These are phyloP conservation scores for Crithidia expoeki DNA, from an alignment of 208 protist genomes.

Conservation along the genomic window DNA sequence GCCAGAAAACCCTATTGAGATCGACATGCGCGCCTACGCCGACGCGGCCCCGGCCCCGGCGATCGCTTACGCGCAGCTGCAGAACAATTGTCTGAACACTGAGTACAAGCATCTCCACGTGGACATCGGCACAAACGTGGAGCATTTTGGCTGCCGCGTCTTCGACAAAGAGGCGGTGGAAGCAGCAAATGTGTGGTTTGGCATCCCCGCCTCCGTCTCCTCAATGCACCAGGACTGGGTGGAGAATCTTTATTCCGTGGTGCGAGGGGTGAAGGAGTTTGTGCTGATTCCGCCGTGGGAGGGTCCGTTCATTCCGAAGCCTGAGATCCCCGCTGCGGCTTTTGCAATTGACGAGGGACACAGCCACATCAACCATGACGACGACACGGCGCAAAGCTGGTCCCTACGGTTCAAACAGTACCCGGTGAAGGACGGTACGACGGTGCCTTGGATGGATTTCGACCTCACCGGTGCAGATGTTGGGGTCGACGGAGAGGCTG, in stretches of 20 bases:
- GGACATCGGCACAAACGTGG: constrained; percentile 63
- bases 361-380: constrained; percentile 21
- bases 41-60: constrained; percentile 18
- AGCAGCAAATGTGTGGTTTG: constrained; percentile 92
- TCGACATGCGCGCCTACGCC: constrained; percentile 64
- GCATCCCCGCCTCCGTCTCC: constrained; percentile 77
- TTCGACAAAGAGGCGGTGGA: constrained; percentile 69
- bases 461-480: constrained; percentile 69
- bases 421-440: constrained; percentile 61
- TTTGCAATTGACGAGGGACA: constrained; percentile 51
- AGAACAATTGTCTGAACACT: constrained; percentile 90
- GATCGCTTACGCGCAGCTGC: constrained; percentile 88
- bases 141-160: constrained; percentile 71
- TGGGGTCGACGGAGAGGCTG: constrained; percentile 32
- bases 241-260: constrained; percentile 92
- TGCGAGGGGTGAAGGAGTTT: constrained; percentile 91
- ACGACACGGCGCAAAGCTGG: constrained; percentile 25
- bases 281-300: constrained; percentile 91
- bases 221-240: constrained; percentile 93
- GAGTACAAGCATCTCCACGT: constrained; percentile 77
- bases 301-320: constrained; percentile 81
- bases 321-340: constrained; percentile 65
- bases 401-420: constrained; percentile 45
- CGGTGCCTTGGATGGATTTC: constrained; percentile 88
- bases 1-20: constrained; percentile 37